These are phyloP conservation scores for Auxenochlorella pyrenoidosa DNA, from an alignment of 139 green algal genomes.

Conservation along the genomic window DNA sequence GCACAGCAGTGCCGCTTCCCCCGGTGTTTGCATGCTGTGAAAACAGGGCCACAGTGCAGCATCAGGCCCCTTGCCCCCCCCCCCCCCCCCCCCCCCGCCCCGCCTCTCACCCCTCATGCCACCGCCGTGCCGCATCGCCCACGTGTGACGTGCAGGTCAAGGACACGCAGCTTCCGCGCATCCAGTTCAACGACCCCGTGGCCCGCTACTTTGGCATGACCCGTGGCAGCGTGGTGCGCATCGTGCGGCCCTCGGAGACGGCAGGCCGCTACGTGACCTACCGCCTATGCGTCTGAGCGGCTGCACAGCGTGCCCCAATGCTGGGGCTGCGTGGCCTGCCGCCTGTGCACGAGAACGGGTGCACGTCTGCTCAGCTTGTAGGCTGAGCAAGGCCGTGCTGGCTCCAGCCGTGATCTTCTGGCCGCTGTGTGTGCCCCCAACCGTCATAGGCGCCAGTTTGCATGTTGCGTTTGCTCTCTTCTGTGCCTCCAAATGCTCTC, in stretches of 20 bases:
- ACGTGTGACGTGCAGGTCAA: conserved; percentile 83
- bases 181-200: conserved; percentile 93
- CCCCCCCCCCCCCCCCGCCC: too few species aligned
- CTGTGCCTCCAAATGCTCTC: neutral
- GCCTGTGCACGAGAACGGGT: neutral
- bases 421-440: too few species aligned
- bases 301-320: neutral
- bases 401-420: neutral
- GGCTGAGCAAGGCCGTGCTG: too few species aligned
- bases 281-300: conserved; percentile 66
- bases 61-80: too few species aligned
- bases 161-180: conserved; percentile 95
- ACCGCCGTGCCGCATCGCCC: too few species aligned
- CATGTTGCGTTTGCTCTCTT: neutral
- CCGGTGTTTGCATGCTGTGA: too few species aligned
- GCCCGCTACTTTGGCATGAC: conserved; percentile 94
- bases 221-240: conserved; percentile 93
- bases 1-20: too few species aligned
- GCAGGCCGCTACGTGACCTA: conserved; percentile 97
- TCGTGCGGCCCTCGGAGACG: conserved; percentile 93
- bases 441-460: too few species aligned
- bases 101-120: too few species aligned
- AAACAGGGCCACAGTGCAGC: too few species aligned
- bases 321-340: neutral
- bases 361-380: too few species aligned